Evolutionary conservation across 139 green algal genomes (phyloP), one percentile per base, ranked within the genome.

Genomic region (Chara braunii): DNA sequence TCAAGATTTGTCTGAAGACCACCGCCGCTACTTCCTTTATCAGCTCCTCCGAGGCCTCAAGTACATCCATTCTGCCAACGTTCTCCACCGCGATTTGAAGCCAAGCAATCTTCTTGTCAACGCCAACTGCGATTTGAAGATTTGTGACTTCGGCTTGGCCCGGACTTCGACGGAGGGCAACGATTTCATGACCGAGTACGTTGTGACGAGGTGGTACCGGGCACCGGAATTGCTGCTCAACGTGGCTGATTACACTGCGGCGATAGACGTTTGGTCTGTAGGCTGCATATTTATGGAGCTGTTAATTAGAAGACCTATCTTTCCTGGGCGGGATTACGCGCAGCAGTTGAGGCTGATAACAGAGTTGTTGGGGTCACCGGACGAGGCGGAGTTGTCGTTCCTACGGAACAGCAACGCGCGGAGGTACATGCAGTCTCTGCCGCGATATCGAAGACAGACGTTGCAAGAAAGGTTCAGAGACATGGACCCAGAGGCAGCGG

Each of bases 61-160:
- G 78, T 96, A 89, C 63, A 81, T 96, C 40, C 90, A 96, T 80
- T 86, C 72, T 0, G 87, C 82, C 6, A 85, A 88, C 40, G 91
- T 98, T 53, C 80, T 98, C 58, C 92, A 98, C 79, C 81, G 92
- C 9, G 92, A 98, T 77, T 67, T 98, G 35, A 98, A 98, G 81
- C 92, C 92, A 51, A 89, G 78, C 83, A 98, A 98, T 81, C 77
- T 98, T 67, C 81, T 98, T 29, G 79, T 98, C 35, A 98, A 96
- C 71, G 90, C 92, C 3, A 89, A 85, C 24, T 98, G 92, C 57
- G 92, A 97, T 74, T 84, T 98, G 3, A 96, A 95, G 61, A 97
- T 98, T 59, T 94, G 86, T 54, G 92, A 98, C 80, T 98, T 98
- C 85, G 92, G 92, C 3, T 74, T 98, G 32, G 92, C 92, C 0